A percentile compares a stretch with the other conserved stretches of the same genome.
Evolutionary conservation across 1,284 basidiomycete species (phyloP).

Genomic region (Inonotus hispidus): DNA sequence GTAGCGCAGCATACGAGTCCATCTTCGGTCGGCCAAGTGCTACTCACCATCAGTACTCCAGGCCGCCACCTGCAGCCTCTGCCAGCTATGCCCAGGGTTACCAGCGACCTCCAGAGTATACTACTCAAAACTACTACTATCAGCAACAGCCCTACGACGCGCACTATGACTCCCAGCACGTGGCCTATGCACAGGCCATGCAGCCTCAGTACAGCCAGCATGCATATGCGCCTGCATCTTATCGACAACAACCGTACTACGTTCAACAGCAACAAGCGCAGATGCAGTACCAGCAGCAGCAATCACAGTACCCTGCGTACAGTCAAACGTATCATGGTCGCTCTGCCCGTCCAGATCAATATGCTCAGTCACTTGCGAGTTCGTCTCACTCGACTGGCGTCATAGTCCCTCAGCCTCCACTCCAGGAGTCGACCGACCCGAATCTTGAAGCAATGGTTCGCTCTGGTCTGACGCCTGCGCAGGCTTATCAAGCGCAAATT

Average conservation of each 20-base stretch:
- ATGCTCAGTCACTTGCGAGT: conserved; percentile 42
- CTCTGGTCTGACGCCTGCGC: conserved; percentile 63
- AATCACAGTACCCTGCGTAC: conserved; percentile 15
- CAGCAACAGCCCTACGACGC: conserved; percentile 18
- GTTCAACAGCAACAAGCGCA: conserved; percentile 16
- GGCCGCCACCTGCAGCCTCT: conserved; percentile 17
- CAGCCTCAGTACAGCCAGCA: conserved; percentile 13
- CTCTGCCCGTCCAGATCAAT: conserved; percentile 37
- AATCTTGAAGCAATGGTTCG: conserved; percentile 41
- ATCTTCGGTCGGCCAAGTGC: conserved; percentile 74
- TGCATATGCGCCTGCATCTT: conserved; percentile 20
- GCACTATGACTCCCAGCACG: conserved; percentile 16
- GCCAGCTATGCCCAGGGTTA: conserved; percentile 10
- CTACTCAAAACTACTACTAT: conserved; percentile 16
- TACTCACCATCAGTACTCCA: conserved; percentile 43
- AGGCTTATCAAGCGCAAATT: conserved; percentile 74
- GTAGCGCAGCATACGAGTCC: conserved; percentile 71
- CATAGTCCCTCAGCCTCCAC: conserved; percentile 38
- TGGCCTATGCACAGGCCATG: conserved; percentile 12
- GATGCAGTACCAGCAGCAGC: conserved; percentile 15
- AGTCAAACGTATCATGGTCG: conserved; percentile 20
- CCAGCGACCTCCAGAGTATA: conserved; percentile 8
- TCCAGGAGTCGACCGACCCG: conserved; percentile 50
- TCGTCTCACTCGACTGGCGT: conserved; percentile 38
- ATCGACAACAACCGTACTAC: conserved; percentile 18